Conservation (phyloP, 108 stramenopile genomes). For the Cyclotella kingstonii region DNA sequence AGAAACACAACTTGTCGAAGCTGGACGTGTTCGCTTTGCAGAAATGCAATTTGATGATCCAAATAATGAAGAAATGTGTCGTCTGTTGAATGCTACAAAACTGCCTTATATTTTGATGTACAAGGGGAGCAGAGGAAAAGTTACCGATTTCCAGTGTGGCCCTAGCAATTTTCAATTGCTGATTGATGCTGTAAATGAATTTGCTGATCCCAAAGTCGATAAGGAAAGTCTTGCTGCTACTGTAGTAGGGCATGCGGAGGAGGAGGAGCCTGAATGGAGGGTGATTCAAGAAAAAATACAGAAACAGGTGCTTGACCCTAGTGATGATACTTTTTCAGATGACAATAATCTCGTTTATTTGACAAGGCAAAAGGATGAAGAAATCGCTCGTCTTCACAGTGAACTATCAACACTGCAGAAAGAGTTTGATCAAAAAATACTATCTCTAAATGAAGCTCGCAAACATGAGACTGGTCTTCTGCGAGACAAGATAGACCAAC, state of each 20-base stretch:
- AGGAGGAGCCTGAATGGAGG: constrained; percentile 40
- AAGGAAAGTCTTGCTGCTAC: no score
- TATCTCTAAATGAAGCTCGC: constrained; percentile 25
- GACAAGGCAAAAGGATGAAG: constrained; percentile 31
- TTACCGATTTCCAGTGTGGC: constrained; percentile 49
- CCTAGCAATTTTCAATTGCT: constrained; percentile 43
- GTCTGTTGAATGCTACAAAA: constrained; percentile 38
- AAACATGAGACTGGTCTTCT: constrained; percentile 19
- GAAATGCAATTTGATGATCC: constrained; percentile 50
- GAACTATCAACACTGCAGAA: constrained; percentile 36
- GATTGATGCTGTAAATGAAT: constrained; percentile 42
- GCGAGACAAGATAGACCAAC: constrained; percentile 14
- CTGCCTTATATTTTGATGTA: constrained; percentile 49
- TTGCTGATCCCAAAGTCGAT: constrained; percentile 14
- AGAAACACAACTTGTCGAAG: background rate
- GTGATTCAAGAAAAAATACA: constrained; percentile 27
- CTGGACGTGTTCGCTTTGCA: constrained; percentile 40
- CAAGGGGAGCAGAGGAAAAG: constrained; percentile 37
- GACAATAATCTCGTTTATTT: no score
- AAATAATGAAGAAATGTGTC: constrained; percentile 50
- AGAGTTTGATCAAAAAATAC: constrained; percentile 24
- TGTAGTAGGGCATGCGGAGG: background rate
- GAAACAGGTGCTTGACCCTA: constrained; percentile 9
- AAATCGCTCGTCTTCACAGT: constrained; percentile 25
- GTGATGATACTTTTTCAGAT: background rate